Evolutionary conservation across 352 stramenopile genomes (phyloP).

Genomic region (Phytophthora macrochlamydospora): DNA sequence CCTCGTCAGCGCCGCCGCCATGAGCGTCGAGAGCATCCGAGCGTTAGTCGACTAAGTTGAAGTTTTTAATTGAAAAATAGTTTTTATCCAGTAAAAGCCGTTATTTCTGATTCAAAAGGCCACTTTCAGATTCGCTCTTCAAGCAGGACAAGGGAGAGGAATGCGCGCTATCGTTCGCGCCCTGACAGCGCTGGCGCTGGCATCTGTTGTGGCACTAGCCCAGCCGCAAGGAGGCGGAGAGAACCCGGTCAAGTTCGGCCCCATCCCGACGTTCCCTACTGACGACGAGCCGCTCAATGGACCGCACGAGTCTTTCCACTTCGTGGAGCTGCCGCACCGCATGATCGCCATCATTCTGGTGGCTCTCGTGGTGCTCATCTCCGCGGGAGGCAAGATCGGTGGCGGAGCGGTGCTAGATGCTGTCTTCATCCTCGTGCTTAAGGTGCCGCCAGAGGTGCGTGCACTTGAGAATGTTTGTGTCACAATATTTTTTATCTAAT

Average conservation of each 20-base stretch:
- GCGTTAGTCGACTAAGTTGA: slow-evolving; percentile 20
- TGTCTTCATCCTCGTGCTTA: slow-evolving; percentile 93
- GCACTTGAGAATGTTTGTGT: neutral
- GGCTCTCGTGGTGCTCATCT: slow-evolving; percentile 65
- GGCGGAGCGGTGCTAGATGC: slow-evolving; percentile 91
- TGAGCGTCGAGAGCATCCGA: slow-evolving; percentile 63
- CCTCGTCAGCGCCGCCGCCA: slow-evolving; percentile 64
- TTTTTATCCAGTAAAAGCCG: no score
- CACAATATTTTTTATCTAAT: neutral
- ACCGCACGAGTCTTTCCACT: slow-evolving; percentile 23
- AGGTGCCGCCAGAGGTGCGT: slow-evolving; percentile 80
- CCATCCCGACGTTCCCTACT: slow-evolving; percentile 22
- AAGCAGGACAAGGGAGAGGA: slow-evolving; percentile 19
- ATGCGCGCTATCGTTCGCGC: slow-evolving; percentile 8
- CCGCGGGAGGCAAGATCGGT: slow-evolving; percentile 72
- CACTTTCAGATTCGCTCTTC: slow-evolving; percentile 17
- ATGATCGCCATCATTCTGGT: slow-evolving; percentile 34
- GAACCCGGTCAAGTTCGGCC: slow-evolving; percentile 30
- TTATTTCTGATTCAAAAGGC: neutral
- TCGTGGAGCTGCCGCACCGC: slow-evolving; percentile 29
- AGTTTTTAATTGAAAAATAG: no score
- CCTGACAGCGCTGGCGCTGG: slow-evolving; percentile 14
- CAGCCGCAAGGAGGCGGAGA: slow-evolving; percentile 14
- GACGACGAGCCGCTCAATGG: slow-evolving; percentile 18
- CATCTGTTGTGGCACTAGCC: slow-evolving; percentile 4